phyloP scores from a whole-genome alignment of 2,329 filamentous ascomycete genomes.

The Massarina eburnea region DNA sequence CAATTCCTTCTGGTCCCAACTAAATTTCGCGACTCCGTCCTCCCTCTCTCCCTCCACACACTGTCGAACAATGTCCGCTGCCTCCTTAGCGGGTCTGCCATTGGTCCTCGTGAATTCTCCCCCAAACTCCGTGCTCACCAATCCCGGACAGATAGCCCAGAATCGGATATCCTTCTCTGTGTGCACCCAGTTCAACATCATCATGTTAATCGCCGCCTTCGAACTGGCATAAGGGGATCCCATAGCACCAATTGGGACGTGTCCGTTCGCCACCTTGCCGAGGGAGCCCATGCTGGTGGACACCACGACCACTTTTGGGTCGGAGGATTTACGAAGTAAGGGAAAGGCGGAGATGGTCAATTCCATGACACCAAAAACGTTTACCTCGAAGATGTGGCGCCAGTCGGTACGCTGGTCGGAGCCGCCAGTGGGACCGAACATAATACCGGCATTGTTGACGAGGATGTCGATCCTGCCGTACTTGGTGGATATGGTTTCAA shows the following conservation, averaged over 20 bases:
- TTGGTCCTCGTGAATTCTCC: slow-evolving; percentile 13
- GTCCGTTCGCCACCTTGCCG: slow-evolving; percentile 7
- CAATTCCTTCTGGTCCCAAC: slow-evolving; percentile 8
- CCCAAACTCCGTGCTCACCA: slow-evolving; percentile 14
- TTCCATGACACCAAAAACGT: slow-evolving; percentile 32
- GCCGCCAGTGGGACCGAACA: slow-evolving; percentile 2
- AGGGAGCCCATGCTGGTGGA: slow-evolving; percentile 28
- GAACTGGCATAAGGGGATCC: slow-evolving; percentile 16
- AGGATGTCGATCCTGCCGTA: slow-evolving; percentile 65
- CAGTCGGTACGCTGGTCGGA: slow-evolving; percentile 4
- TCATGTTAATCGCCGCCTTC: slow-evolving; percentile 26
- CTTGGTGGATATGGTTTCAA: slow-evolving; percentile 20
- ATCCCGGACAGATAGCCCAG: slow-evolving; percentile 15
- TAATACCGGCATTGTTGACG: slow-evolving; percentile 76
- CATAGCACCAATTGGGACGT: background rate
- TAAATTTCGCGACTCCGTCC: slow-evolving; percentile 6
- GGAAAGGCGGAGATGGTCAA: slow-evolving; percentile 29
- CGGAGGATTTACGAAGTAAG: slow-evolving; percentile 27
- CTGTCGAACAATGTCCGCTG: slow-evolving; percentile 11
- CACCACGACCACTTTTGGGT: slow-evolving; percentile 30
- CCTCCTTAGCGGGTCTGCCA: slow-evolving; percentile 12
- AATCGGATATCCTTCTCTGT: slow-evolving; percentile 9
- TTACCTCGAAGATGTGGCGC: slow-evolving; percentile 25
- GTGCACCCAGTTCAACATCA: slow-evolving; percentile 28
- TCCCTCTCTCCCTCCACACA: slow-evolving; percentile 16